Base-by-base conservation (phyloP, 192 early-diverging fungal species). In the Coemansia sp. region DNA sequence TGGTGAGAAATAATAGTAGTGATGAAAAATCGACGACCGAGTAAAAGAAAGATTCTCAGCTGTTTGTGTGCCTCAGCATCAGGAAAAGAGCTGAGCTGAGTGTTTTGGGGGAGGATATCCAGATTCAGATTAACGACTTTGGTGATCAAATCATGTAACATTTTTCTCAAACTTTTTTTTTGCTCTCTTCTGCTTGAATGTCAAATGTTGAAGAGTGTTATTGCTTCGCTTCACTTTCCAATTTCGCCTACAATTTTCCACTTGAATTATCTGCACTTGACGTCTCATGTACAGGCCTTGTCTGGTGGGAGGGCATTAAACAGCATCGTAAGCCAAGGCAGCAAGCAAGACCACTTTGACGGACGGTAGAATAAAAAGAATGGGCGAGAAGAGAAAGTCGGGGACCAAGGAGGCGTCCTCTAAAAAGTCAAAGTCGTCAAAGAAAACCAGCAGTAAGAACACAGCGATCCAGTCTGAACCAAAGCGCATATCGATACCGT, bases 351-450 rank as follows among this genome's bases (percentile, higher is more conserved):
- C n/a, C n/a, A n/a, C n/a, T n/a, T n/a, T n/a, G 22, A 25, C 20
- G 25, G 4, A 22, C 23, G 9, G 25, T 22, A 25, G 30, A 54
- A 54, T 19, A 33, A 54, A 50, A 25, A 53, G 17, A 31, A 79
- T 79, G 75, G 75, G 65, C 47, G 70, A 72, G 52, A 79, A 79
- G 63, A 64, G 75, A 63, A 79, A 79, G 70, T 69, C 70, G 36
- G 40, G 48, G 29, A 50, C 64, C 13, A 61, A 65, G 38, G 62
- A 59, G 15, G 41, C 10, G 0, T 62, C 65, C 53, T 23, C 59
- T 15, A 78, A 78, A 58, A 65, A 66, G 61, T 37, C 72, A 37
- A 70, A 61, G 61, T 23, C 59, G 5, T 50, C 58, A 33, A 70
- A 67, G 52, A 62, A 30, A 28, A 52, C 52, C 36, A 62, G 57